A percentile compares a stretch with the other conserved stretches of the same genome.
Conservation (phyloP, 805 yeast species). For the Cyberlindnera maclurae region DNA sequence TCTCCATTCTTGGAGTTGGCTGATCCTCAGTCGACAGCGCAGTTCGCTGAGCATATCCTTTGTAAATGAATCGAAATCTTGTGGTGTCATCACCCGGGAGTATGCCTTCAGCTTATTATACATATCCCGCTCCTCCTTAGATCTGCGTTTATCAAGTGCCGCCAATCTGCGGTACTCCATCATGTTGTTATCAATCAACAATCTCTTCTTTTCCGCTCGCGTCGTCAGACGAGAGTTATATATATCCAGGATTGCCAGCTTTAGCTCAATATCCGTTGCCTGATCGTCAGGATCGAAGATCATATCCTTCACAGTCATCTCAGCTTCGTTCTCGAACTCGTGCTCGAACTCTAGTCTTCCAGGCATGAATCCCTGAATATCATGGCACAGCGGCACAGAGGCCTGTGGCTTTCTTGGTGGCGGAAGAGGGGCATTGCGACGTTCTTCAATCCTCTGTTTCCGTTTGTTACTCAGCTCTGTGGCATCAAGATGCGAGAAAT, state of each 20-base stretch:
- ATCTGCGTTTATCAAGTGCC: constrained; percentile 74
- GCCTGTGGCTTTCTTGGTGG: constrained; percentile 86
- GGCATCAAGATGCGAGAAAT: constrained; percentile 55
- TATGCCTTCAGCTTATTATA: constrained; percentile 70
- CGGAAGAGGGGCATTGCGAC: constrained; percentile 68
- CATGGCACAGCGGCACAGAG: constrained; percentile 94
- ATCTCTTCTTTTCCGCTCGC: constrained; percentile 88
- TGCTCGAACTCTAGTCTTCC: constrained; percentile 95
- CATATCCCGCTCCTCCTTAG: constrained; percentile 86
- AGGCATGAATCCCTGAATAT: constrained; percentile 97
- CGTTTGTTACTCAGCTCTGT: constrained; percentile 62
- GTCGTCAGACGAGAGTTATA: constrained; percentile 85
- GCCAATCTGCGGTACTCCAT: constrained; percentile 81
- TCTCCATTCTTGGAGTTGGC: constrained; percentile 91
- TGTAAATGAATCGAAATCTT: constrained; percentile 71
- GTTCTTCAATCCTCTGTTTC: constrained; percentile 62
- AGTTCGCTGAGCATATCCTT: constrained; percentile 73
- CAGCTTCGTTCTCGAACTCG: constrained; percentile 96
- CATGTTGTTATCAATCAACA: constrained; percentile 65
- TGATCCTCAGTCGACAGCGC: constrained; percentile 70
- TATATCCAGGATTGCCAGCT: constrained; percentile 79
- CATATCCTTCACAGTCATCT: constrained; percentile 89
- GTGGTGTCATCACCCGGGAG: constrained; percentile 71
- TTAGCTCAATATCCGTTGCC: constrained; percentile 81
- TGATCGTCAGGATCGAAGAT: constrained; percentile 90